Evolutionary conservation across 2,329 filamentous ascomycete species (phyloP).

Genomic region (Cyphellophora europaea): DNA sequence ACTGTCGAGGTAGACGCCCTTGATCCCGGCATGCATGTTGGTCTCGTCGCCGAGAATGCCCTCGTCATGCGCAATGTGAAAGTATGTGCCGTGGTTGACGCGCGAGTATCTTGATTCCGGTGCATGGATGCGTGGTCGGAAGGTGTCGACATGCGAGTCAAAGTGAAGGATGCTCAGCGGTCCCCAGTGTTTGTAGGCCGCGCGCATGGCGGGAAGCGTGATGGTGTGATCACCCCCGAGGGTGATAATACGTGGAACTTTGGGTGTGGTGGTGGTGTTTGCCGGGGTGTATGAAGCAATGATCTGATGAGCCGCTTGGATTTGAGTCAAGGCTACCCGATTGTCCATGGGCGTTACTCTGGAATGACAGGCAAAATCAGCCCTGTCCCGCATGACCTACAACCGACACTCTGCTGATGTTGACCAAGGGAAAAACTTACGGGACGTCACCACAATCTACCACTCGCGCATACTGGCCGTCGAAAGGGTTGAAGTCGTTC

Average conservation of each 20-base stretch:
- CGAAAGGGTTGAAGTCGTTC: no score
- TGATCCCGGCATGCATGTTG: constrained; percentile 73
- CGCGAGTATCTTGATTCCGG: constrained; percentile 56
- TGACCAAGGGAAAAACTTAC: no score
- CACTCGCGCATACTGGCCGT: no score
- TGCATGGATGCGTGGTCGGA: no score
- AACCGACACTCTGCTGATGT: no score
- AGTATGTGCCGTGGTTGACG: constrained; percentile 59
- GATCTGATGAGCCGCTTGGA: constrained; percentile 68
- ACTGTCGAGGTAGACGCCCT: constrained; percentile 72
- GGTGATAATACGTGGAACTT: no score
- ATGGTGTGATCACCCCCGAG: constrained; percentile 68
- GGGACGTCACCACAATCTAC: no score
- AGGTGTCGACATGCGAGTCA: constrained; percentile 72
- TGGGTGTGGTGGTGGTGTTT: no score
- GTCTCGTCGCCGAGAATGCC: constrained; percentile 64
- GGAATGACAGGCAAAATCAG: no score
- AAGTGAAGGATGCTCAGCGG: constrained; percentile 65
- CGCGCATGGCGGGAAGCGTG: constrained; percentile 58
- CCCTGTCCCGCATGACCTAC: no score
- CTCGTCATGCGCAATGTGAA: no score
- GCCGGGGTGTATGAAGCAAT: constrained; percentile 67
- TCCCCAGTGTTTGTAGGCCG: constrained; percentile 53
- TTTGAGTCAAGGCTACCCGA: constrained; percentile 82
- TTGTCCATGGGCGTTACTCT: constrained; percentile 43